Percentiles rank a stretch among this genome's conserved stretches.
phyloP scores from a whole-genome alignment of 768 basidiomycete species.

The Cytidiella melzeri region DNA sequence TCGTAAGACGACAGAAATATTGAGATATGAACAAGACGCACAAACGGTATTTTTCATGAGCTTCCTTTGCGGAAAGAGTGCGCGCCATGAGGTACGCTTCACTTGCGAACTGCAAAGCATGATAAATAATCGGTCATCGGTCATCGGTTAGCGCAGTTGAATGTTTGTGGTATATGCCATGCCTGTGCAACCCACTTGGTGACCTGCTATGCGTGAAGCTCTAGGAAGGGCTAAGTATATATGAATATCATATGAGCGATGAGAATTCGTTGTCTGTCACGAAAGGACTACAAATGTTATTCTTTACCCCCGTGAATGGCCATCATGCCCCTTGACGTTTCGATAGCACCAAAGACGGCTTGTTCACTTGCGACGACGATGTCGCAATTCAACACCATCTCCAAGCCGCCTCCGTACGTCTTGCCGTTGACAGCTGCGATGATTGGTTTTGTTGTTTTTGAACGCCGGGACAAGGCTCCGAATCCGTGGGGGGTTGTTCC shows the following conservation, averaged over 20 bases:
- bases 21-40: slow-evolving; percentile 26
- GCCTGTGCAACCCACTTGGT: slow-evolving; percentile 50
- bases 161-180: neutral
- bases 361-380: slow-evolving; percentile 61
- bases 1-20: neutral
- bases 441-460: slow-evolving; percentile 56
- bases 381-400: slow-evolving; percentile 63
- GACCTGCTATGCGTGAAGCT: slow-evolving; percentile 56
- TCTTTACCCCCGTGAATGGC: slow-evolving; percentile 62
- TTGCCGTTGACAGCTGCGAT: slow-evolving; percentile 77
- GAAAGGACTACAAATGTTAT: neutral
- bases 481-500: slow-evolving; percentile 46
- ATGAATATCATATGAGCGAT: neutral
- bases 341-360: slow-evolving; percentile 67
- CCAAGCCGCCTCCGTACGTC: slow-evolving; percentile 29
- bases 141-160: slow-evolving; percentile 1
- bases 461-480: slow-evolving; percentile 64
- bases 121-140: slow-evolving; percentile 30
- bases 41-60: slow-evolving; percentile 68
- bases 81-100: slow-evolving; percentile 72
- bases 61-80: slow-evolving; percentile 62
- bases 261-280: neutral
- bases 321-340: slow-evolving; percentile 70
- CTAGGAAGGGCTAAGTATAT: slow-evolving; percentile 49
- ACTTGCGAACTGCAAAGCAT: too few species aligned